Evolutionary conservation across 176 grass and related monocot genomes (phyloP).

Genomic region (Oryza meridionalis): DNA sequence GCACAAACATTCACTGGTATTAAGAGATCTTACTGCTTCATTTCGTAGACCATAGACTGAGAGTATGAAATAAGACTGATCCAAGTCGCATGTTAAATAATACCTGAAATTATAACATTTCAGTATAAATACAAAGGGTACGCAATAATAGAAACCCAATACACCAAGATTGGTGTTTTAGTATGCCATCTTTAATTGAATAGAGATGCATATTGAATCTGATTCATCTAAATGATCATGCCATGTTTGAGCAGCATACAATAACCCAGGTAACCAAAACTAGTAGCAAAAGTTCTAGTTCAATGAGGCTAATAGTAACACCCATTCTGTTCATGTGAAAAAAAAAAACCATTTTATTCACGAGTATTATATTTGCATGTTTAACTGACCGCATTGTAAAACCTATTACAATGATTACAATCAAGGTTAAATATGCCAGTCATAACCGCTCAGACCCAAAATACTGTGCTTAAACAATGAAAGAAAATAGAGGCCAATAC

Average conservation of each 20-base stretch:
- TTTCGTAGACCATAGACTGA: slow-evolving; percentile 65
- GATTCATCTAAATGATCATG: slow-evolving; percentile 19
- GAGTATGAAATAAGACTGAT: slow-evolving; percentile 64
- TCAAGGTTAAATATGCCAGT: neutral
- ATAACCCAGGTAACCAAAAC: neutral
- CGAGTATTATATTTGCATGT: neutral
- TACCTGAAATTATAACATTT: slow-evolving; percentile 51
- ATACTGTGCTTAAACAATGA: neutral
- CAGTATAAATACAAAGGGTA: neutral
- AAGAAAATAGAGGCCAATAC: neutral
- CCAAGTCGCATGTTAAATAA: slow-evolving; percentile 66
- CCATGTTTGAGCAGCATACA: neutral
- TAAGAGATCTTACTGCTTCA: slow-evolving; percentile 68
- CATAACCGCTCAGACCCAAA: neutral
- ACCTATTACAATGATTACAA: neutral
- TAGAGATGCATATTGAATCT: neutral
- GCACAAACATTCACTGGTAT: neutral
- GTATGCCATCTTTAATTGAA: neutral
- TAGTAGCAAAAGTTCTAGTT: neutral
- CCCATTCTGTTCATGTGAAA: neutral
- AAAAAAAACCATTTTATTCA: slow-evolving; percentile 7
- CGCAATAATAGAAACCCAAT: neutral
- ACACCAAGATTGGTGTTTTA: slow-evolving; percentile 21
- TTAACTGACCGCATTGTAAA: neutral
- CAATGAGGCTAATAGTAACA: neutral